These are phyloP conservation scores for Monosporascus ibericus DNA, from an alignment of 2,329 filamentous ascomycete genomes.

Conservation along the genomic window DNA sequence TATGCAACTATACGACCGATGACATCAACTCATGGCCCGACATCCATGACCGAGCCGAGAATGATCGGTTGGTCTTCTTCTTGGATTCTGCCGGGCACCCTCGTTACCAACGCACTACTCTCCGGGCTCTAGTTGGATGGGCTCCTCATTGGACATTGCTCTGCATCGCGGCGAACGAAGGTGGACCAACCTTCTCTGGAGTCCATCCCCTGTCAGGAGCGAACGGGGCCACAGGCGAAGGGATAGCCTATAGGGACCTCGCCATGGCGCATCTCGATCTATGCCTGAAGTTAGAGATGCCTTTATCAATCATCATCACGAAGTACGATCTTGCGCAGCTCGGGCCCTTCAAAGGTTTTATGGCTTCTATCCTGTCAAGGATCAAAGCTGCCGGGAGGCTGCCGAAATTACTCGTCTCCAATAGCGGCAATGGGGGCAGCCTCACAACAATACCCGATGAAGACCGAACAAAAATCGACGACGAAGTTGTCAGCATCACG, in stretches of 20 bases:
- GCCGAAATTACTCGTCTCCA: slow-evolving; percentile 65
- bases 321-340: slow-evolving; percentile 85
- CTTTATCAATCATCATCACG: slow-evolving; percentile 77
- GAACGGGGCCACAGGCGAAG: slow-evolving; percentile 45
- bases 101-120: slow-evolving; percentile 79
- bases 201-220: slow-evolving; percentile 40
- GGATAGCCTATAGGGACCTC: slow-evolving; percentile 58
- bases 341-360: slow-evolving; percentile 58
- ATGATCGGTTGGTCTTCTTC: slow-evolving; percentile 75
- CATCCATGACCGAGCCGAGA: slow-evolving; percentile 73
- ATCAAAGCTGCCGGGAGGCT: slow-evolving; percentile 70
- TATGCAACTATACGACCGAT: slow-evolving; percentile 80
- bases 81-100: slow-evolving; percentile 90
- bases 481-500: slow-evolving; percentile 45
- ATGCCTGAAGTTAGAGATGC: slow-evolving; percentile 73
- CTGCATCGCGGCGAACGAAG: slow-evolving; percentile 77
- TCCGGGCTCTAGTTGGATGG: slow-evolving; percentile 91
- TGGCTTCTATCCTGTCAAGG: slow-evolving; percentile 68
- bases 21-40: slow-evolving; percentile 93
- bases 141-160: slow-evolving; percentile 89
- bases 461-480: slow-evolving; percentile 54
- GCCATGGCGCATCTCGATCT: slow-evolving; percentile 77
- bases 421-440: slow-evolving; percentile 41
- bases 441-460: slow-evolving; percentile 49
- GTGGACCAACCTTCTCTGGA: slow-evolving; percentile 35